Evolutionary conservation across 2,329 filamentous ascomycete species (phyloP).

Genomic region (Aspergillus sp.): DNA sequence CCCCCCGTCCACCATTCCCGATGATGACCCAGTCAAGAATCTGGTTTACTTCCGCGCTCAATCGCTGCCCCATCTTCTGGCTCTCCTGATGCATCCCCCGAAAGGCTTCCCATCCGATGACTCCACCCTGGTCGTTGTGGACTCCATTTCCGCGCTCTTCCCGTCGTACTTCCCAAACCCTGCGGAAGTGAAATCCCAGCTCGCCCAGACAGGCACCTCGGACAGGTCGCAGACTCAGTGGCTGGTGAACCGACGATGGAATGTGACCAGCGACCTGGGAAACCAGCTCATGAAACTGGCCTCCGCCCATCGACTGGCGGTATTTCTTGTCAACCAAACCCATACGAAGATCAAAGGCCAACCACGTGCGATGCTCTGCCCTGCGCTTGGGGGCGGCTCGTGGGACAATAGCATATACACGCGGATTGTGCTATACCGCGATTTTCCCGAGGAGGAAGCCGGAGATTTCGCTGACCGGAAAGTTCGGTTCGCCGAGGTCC

Average conservation of each 20-base stretch:
- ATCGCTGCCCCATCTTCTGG: constrained; percentile 58
- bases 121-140: constrained; percentile 64
- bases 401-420: constrained; percentile 74
- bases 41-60: constrained; percentile 57
- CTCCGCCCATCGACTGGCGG: constrained; percentile 59
- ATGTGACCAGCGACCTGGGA: constrained; percentile 58
- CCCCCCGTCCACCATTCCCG: constrained; percentile 4
- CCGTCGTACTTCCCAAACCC: constrained; percentile 65
- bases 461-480: constrained; percentile 36
- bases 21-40: constrained; percentile 33
- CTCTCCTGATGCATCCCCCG: constrained; percentile 61
- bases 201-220: constrained; percentile 21
- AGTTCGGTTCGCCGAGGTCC: constrained; percentile 52
- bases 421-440: constrained; percentile 67
- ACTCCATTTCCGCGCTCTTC: constrained; percentile 67
- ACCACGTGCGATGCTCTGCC: constrained; percentile 57
- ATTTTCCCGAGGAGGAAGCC: constrained; percentile 48
- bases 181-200: constrained; percentile 24
- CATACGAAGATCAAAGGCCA: constrained; percentile 68
- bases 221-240: constrained; percentile 34
- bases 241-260: constrained; percentile 36
- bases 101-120: constrained; percentile 51
- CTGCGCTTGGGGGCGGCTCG: constrained; percentile 62
- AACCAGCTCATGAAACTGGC: constrained; percentile 60
- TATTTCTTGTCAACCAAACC: constrained; percentile 69